Conservation (phyloP, 257 asterid species). For the Solanum piurae region DNA sequence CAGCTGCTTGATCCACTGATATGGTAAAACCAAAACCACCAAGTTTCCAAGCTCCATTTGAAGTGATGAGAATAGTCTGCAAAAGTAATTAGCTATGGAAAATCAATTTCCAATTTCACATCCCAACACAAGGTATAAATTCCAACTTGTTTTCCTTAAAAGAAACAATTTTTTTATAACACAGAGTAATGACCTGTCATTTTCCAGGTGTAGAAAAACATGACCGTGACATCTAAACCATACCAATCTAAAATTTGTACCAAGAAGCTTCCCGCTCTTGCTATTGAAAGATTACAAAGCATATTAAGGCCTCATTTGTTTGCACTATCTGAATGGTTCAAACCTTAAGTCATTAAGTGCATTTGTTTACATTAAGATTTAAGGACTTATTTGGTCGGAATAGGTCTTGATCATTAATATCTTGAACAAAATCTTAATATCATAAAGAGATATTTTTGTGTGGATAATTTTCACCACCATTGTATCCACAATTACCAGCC, state of each 20-base stretch:
- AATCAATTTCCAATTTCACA: slow-evolving; percentile 3
- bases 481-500: background rate
- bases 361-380: background rate
- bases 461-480: background rate
- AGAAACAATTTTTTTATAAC: background rate
- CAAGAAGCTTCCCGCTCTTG: background rate
- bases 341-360: too few relatives aligned
- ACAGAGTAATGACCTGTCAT: background rate
- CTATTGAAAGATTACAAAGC: background rate
- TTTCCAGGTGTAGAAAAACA: background rate
- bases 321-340: background rate
- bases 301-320: background rate
- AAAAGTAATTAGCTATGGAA: background rate
- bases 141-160: background rate
- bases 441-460: background rate
- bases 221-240: background rate
- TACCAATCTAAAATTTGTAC: background rate
- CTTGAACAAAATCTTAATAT: background rate
- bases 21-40: slow-evolving; percentile 92
- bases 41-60: slow-evolving; percentile 99
- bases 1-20: slow-evolving; percentile 64
- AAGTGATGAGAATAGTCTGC: slow-evolving; percentile 81
- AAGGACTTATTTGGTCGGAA: background rate
- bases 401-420: background rate
- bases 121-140: slow-evolving; percentile 8